These are phyloP conservation scores for Candida sanyiensis DNA, from an alignment of 805 yeast species.

Conservation along the genomic window DNA sequence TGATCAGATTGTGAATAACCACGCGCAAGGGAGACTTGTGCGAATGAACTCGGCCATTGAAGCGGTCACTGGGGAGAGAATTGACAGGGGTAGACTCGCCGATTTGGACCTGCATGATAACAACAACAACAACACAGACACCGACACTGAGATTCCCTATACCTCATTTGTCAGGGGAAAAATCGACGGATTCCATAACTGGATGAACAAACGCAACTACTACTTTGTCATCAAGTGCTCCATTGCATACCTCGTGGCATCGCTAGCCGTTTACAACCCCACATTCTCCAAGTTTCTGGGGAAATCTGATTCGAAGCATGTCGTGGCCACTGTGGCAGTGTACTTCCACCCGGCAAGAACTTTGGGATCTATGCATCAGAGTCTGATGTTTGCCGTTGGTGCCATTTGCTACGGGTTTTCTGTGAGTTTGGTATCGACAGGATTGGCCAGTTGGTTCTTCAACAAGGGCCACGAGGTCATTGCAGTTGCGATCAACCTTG, in stretches of 20 bases:
- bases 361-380: conserved; percentile 75
- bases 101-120: conserved; percentile 15
- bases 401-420: conserved; percentile 49
- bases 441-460: conserved; percentile 41
- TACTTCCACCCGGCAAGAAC: conserved; percentile 81
- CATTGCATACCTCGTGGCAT: conserved; percentile 67
- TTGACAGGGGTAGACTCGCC: conserved; percentile 16
- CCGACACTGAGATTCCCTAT: not conserved
- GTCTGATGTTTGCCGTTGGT: conserved; percentile 52
- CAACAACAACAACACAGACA: conserved; percentile 8
- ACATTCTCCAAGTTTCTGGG: conserved; percentile 51
- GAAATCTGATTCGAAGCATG: conserved; percentile 66
- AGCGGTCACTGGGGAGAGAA: conserved; percentile 39
- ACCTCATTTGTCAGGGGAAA: not conserved
- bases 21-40: conserved; percentile 16
- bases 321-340: conserved; percentile 76
- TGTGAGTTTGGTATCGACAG: conserved; percentile 48
- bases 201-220: conserved; percentile 11
- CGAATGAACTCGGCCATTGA: conserved; percentile 35
- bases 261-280: conserved; percentile 60
- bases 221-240: conserved; percentile 54
- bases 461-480: conserved; percentile 40
- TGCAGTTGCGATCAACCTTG: conserved; percentile 49
- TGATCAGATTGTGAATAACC: conserved; percentile 10
- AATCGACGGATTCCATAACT: not conserved